Conservation (phyloP, 495 filamentous ascomycete genomes). For the Aspergillus funiculosus region DNA sequence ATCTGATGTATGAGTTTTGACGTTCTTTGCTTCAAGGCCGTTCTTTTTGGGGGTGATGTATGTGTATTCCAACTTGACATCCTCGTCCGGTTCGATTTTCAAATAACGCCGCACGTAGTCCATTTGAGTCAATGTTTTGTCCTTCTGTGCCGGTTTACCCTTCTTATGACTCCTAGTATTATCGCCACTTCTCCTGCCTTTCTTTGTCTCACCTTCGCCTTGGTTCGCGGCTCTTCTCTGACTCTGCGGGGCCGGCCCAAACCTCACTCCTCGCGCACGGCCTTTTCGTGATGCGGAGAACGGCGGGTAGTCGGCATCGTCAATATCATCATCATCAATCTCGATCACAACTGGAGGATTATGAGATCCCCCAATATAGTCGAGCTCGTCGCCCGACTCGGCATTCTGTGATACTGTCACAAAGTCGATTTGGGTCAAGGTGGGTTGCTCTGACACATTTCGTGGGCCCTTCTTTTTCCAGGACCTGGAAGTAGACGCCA, state of each 20-base stretch:
- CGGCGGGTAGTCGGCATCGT: slow-evolving; percentile 25
- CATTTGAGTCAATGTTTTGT: slow-evolving; percentile 46
- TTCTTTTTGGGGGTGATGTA: slow-evolving; percentile 20
- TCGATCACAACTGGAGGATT: slow-evolving; percentile 20
- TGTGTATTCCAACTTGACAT: slow-evolving; percentile 35
- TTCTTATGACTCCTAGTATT: slow-evolving; percentile 22
- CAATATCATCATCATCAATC: slow-evolving; percentile 25
- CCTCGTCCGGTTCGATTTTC: slow-evolving; percentile 36
- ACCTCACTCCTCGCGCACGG: slow-evolving; percentile 16
- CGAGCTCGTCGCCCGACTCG: slow-evolving; percentile 29
- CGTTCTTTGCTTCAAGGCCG: neutral
- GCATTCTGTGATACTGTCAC: slow-evolving; percentile 24
- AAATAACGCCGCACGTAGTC: slow-evolving; percentile 40
- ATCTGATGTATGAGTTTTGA: neutral
- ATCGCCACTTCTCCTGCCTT: slow-evolving; percentile 19
- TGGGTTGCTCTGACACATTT: slow-evolving; percentile 28
- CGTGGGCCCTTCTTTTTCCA: slow-evolving; percentile 21
- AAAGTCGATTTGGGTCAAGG: slow-evolving; percentile 43
- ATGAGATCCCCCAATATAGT: slow-evolving; percentile 22
- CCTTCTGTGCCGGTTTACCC: slow-evolving; percentile 23
- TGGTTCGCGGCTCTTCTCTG: slow-evolving; percentile 9
- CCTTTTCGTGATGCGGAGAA: slow-evolving; percentile 14
- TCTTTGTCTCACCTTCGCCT: neutral
- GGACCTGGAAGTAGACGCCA: slow-evolving; percentile 17
- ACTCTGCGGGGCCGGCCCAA: slow-evolving; percentile 15